phyloP scores from a whole-genome alignment of 2,329 filamentous ascomycete species.

The Monosporascus sp. region DNA sequence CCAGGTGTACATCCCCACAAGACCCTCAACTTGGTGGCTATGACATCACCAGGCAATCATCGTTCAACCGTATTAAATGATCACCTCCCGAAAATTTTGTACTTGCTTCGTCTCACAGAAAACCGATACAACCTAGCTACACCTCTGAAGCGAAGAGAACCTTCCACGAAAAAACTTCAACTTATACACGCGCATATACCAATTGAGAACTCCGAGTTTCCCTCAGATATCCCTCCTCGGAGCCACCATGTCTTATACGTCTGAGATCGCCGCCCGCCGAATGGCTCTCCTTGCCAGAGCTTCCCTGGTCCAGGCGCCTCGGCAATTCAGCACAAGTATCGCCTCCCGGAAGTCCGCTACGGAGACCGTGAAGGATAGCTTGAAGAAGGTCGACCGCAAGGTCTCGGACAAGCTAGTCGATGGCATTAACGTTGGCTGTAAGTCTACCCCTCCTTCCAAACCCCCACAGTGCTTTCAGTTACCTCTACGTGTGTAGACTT shows the following conservation, averaged over 20 bases:
- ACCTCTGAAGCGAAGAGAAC: not conserved
- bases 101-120: too few relatives aligned
- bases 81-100: too few relatives aligned
- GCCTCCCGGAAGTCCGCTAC: conserved; percentile 42
- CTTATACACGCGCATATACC: not conserved
- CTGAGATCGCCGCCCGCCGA: conserved; percentile 40
- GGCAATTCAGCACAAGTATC: conserved; percentile 46
- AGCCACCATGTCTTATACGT: conserved; percentile 49
- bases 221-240: not conserved
- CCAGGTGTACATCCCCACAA: not conserved
- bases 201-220: not conserved
- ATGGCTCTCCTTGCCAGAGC: conserved; percentile 31
- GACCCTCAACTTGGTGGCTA: not conserved
- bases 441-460: conserved; percentile 17
- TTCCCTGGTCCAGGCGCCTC: conserved; percentile 35
- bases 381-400: conserved; percentile 54
- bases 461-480: not conserved
- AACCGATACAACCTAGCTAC: not conserved
- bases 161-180: not conserved
- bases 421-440: conserved; percentile 55
- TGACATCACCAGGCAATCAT: not conserved
- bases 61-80: too few relatives aligned
- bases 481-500: not conserved
- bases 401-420: conserved; percentile 58
- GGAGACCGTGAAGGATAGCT: conserved; percentile 53